These are phyloP conservation scores for Melanogaster broomeanus DNA, from an alignment of 768 basidiomycete genomes.

Conservation along the genomic window DNA sequence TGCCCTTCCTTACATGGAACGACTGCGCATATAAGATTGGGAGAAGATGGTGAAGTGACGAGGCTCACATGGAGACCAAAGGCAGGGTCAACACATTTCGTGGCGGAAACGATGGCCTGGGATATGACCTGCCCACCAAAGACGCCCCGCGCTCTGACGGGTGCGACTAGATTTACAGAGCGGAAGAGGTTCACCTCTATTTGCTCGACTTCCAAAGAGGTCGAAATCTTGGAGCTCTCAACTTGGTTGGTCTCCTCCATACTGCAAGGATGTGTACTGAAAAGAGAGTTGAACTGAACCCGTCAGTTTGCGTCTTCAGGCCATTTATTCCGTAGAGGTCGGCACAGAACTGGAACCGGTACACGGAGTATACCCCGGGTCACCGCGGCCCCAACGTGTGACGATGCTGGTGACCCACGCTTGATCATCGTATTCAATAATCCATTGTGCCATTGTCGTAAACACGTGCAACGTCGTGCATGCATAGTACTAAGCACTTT, in stretches of 20 bases:
- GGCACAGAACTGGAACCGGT: no score
- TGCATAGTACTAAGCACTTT: no score
- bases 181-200: conserved; percentile 78
- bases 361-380: no score
- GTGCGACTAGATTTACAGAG: conserved; percentile 72
- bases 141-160: conserved; percentile 64
- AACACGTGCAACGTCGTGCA: no score
- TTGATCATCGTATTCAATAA: no score
- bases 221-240: conserved; percentile 70
- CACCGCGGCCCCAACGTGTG: no score
- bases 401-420: no score
- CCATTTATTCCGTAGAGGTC: no score
- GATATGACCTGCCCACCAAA: conserved; percentile 92
- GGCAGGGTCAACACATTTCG: conserved; percentile 64
- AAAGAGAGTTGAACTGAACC: not conserved
- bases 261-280: conserved; percentile 3
- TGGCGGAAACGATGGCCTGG: conserved; percentile 81
- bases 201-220: conserved; percentile 75
- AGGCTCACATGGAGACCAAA: conserved; percentile 72
- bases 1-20: conserved; percentile 57
- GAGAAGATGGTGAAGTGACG: not conserved
- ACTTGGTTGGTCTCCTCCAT: conserved; percentile 48
- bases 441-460: not conserved
- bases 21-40: conserved; percentile 43
- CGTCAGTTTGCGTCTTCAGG: no score